Evolutionary conservation across 148 eudicot genomes (phyloP).

Genomic region (Chenopodium berlandieri): DNA sequence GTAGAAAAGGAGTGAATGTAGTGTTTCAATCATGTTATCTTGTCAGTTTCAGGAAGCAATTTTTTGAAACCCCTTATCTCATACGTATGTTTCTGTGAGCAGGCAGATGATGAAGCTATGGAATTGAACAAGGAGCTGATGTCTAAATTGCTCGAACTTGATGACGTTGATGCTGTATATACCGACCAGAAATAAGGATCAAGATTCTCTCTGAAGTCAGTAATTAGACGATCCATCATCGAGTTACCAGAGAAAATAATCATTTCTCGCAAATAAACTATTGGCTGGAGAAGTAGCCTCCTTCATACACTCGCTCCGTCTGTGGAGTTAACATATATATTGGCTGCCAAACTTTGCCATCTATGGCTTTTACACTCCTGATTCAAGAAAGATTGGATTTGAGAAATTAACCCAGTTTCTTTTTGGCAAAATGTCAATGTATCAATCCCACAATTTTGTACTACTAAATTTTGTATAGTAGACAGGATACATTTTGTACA

Average conservation of each 20-base stretch:
- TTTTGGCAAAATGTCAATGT: neutral
- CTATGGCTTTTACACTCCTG: neutral
- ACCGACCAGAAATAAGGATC: conserved; percentile 67
- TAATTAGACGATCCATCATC: too few species aligned
- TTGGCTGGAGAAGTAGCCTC: neutral
- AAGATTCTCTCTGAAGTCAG: neutral
- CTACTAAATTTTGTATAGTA: conserved; percentile 14
- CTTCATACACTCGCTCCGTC: neutral
- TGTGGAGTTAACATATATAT: neutral
- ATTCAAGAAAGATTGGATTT: neutral
- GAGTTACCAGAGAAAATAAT: neutral
- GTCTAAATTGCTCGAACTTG: conserved; percentile 86
- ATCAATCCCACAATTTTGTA: neutral
- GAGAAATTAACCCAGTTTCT: neutral
- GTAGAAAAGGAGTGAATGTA: neutral
- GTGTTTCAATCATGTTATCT: neutral
- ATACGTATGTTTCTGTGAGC: conserved; percentile 13
- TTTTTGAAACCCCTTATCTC: neutral
- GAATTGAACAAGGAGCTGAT: conserved; percentile 92
- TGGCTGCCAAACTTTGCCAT: neutral
- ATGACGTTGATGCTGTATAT: conserved; percentile 94
- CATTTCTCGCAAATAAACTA: neutral
- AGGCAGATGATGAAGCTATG: conserved; percentile 97
- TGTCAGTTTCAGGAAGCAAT: neutral
- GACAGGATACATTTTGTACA: neutral